Evolutionary conservation across 352 stramenopile species (phyloP), one percentile per base, ranked within the genome.

Genomic region (Globisporangium nodosum): DNA sequence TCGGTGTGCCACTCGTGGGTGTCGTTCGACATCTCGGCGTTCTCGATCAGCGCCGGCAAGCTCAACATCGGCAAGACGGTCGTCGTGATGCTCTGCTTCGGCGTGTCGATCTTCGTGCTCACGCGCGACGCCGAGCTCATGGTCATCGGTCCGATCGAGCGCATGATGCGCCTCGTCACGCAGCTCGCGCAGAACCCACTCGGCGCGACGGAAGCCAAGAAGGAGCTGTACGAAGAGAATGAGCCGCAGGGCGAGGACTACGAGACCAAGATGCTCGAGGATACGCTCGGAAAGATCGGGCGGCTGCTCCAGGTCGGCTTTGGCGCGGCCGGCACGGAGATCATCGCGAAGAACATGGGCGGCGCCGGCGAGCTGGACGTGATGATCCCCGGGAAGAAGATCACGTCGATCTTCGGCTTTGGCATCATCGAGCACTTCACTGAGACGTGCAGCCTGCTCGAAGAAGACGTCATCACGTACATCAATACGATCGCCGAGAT

Each of bases 261-360:
- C 68, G 96, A 99, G 69, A 99, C 97, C 3, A 94, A 92, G 43
- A 91, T 99, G 73, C 81, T 99, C 3, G 88, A 98, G 61, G 78
- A 97, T 45, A 98, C 96, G 4, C 90, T 99, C 37, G 85, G 88
- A 31, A 96, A 94, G 64, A 98, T 98, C 63, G 90, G 94, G 11
- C 78, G 94, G 43, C 70, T 99, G 13, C 69, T 99, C 6, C 85
- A 97, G 58, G 97, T 99, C 45, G 97, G 97, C 8, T 99, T 98
- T 81, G 97, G 97, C 31, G 95, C 97, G 15, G 97, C 97, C n/a
- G 96, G 94, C 13, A 92, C 85, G 0, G 96, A 98, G 68, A 98
- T 99, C 56, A 99, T 99, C 69, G 94, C 92, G 3, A 98, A 97
- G 31, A 99, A 99, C 69, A 97, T 99, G 78, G 84, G 84, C 37